Evolutionary conservation across 495 filamentous ascomycete species (phyloP).

Genomic region (Penicillium dipodomyicola): DNA sequence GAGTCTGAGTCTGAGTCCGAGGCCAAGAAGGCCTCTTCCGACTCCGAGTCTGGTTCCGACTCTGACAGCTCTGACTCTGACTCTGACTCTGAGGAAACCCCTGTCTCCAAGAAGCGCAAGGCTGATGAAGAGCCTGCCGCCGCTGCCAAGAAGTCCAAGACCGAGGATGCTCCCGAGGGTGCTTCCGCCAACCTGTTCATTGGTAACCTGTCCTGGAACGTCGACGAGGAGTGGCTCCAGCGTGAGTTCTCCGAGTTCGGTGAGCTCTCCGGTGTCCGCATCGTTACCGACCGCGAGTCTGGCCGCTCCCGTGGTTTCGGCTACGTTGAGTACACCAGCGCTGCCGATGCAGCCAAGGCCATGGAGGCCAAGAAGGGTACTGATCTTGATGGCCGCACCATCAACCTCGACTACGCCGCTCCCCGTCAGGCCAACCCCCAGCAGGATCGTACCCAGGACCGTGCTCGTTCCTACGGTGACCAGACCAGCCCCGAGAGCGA

Average conservation of each 20-base stretch:
- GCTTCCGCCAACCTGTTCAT: constrained; percentile 77
- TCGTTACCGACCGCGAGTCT: constrained; percentile 79
- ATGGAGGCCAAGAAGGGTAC: constrained; percentile 74
- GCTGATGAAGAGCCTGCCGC: constrained; percentile 64
- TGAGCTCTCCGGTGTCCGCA: constrained; percentile 68
- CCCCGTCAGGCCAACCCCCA: constrained; percentile 56
- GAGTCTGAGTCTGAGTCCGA: constrained; percentile 28
- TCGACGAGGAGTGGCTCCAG: constrained; percentile 87
- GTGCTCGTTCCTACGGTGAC: constrained; percentile 78
- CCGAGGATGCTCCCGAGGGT: constrained; percentile 60
- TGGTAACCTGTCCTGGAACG: constrained; percentile 91
- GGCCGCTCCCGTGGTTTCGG: constrained; percentile 93
- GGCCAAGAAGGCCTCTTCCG: constrained; percentile 33
- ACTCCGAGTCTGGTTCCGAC: constrained; percentile 32
- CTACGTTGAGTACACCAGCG: constrained; percentile 84
- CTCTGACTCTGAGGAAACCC: constrained; percentile 51
- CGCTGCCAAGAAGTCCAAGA: constrained; percentile 82
- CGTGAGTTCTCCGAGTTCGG: constrained; percentile 84
- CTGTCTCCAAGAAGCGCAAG: constrained; percentile 83
- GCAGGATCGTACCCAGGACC: constrained; percentile 59
- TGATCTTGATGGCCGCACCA: constrained; percentile 76
- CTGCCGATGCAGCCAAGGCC: constrained; percentile 71
- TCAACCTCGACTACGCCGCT: constrained; percentile 87
- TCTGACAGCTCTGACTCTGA: constrained; percentile 42
- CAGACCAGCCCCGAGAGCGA: constrained; percentile 70